Percentiles rank a stretch among this genome's conserved stretches.
Conservation (phyloP, 495 filamentous ascomycete species). For the Aspergillus indologenus region DNA sequence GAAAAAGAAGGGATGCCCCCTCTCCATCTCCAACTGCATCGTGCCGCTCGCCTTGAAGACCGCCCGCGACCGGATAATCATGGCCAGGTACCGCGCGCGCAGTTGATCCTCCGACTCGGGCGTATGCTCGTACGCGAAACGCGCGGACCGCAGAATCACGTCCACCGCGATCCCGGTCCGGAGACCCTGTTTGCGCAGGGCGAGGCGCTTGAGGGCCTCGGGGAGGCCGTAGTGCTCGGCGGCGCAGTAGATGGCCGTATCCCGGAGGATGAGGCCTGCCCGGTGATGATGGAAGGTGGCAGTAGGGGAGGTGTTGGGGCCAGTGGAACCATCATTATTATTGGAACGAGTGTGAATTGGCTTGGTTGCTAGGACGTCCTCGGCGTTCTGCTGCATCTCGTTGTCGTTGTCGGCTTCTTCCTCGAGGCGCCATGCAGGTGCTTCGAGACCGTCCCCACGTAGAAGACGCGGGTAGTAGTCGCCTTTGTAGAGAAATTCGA, state of each 20-base stretch:
- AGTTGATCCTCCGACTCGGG: constrained; percentile 85
- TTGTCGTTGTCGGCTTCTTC: constrained; percentile 48
- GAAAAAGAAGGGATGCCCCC: constrained; percentile 88
- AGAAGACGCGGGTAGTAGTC: constrained; percentile 62
- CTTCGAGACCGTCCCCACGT: constrained; percentile 44
- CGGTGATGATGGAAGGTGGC: constrained; percentile 69
- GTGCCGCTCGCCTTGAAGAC: constrained; percentile 95
- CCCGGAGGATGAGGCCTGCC: constrained; percentile 71
- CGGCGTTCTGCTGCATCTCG: constrained; percentile 54
- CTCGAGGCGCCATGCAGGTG: constrained; percentile 65
- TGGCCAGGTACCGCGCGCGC: constrained; percentile 89
- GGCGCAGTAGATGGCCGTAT: constrained; percentile 89
- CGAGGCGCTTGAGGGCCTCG: constrained; percentile 73
- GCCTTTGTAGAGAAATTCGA: constrained; percentile 70
- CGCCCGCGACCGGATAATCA: constrained; percentile 90
- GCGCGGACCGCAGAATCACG: constrained; percentile 83
- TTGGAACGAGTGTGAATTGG: neutral
- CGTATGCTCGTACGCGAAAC: constrained; percentile 92
- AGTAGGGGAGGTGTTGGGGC: constrained; percentile 28
- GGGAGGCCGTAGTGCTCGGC: constrained; percentile 82
- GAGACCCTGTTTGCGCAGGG: constrained; percentile 89
- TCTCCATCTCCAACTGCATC: constrained; percentile 97
- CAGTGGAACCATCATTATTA: neutral
- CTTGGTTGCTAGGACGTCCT: constrained; percentile 57
- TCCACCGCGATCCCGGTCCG: constrained; percentile 80